Evolutionary conservation across 805 yeast genomes (phyloP), one percentile per base, ranked within the genome.

Genomic region (Ogataea nonfermentans): DNA sequence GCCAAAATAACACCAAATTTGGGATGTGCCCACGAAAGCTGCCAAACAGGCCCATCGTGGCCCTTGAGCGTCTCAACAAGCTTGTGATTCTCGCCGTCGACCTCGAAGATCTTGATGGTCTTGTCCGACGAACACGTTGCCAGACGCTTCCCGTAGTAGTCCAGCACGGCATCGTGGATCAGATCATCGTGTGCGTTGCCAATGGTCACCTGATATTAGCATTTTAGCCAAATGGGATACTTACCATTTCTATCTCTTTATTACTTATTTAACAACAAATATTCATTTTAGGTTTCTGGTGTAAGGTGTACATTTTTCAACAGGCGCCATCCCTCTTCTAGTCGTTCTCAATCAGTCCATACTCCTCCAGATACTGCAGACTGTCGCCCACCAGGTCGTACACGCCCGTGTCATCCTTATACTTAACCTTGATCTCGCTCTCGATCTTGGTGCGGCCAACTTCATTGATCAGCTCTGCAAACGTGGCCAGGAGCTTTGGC

Each of bases 31-130:
- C 99, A 93, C 39, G 87, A 79, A 14, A 89, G 95, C 67, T 91
- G 96, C 99, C 99, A 93, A 33, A 93, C 97, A 9, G 99, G 98
- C 24, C 98, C 99, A 47, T 89, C 96, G 63, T 93, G 99, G 26
- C 95, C 97, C 34, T 77, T 72, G 48, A 93, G 70, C 1, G 98
- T 90, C 51, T 89, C 96, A 13, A 84, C 73, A 36, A 89, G 71
- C 58, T 75, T 83, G 63, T 88, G 91, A 55, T 71, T 77, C 32
- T 87, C 95, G 26, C 91, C 93, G 35, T 86, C 91, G 30, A 91
- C 81, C 51, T 90, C 96, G 63, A 88, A 93, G 42, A 93, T 81
- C 67, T 90, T 88, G 67, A 91, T 84, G n/a, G 95, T 84, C 59
- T 87, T 88, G 68, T 93, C 99, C 3, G 96, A 86, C 3, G 97